phyloP scores from a whole-genome alignment of 768 basidiomycete genomes.

The Cytidiella melzeri region DNA sequence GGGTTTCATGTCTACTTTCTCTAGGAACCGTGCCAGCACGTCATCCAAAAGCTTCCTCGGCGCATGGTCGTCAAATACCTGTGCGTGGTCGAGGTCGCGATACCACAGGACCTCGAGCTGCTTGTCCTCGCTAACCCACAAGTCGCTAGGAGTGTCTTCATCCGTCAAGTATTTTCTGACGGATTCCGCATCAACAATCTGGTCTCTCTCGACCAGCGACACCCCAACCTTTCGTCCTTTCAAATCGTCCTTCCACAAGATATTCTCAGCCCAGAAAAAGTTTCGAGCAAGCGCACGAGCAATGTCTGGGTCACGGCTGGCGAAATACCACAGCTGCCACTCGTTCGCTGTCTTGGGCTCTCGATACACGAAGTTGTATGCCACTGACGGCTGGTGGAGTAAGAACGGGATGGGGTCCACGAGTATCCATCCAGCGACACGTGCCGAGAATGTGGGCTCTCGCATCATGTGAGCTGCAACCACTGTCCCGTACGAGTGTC shows the following conservation, averaged over 20 bases:
- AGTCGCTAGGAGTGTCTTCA: slow-evolving; percentile 15
- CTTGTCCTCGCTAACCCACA: slow-evolving; percentile 23
- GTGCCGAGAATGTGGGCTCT: slow-evolving; percentile 22
- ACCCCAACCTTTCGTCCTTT: slow-evolving; percentile 26
- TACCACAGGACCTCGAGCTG: slow-evolving; percentile 35
- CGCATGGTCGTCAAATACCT: slow-evolving; percentile 30
- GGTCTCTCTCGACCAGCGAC: slow-evolving; percentile 34
- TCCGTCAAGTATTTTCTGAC: slow-evolving; percentile 37
- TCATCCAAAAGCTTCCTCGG: slow-evolving; percentile 25
- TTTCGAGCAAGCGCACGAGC: slow-evolving; percentile 50
- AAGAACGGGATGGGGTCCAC: slow-evolving; percentile 64
- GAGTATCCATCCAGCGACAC: slow-evolving; percentile 42
- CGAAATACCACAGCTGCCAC: slow-evolving; percentile 66
- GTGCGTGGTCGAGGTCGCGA: slow-evolving; percentile 35
- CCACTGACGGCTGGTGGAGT: slow-evolving; percentile 55
- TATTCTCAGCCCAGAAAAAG: slow-evolving; percentile 63
- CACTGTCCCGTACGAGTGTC: slow-evolving; percentile 62
- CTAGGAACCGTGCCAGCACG: slow-evolving; percentile 26
- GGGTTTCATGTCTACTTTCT: too few relatives aligned
- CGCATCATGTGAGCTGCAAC: slow-evolving; percentile 49
- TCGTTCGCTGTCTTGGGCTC: slow-evolving; percentile 43
- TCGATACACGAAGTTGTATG: slow-evolving; percentile 64
- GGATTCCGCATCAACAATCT: slow-evolving; percentile 34
- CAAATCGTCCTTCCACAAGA: slow-evolving; percentile 56
- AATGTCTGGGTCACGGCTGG: slow-evolving; percentile 57